phyloP scores from a whole-genome alignment of 2,329 filamentous ascomycete genomes.

The Clarireedia sp. region DNA sequence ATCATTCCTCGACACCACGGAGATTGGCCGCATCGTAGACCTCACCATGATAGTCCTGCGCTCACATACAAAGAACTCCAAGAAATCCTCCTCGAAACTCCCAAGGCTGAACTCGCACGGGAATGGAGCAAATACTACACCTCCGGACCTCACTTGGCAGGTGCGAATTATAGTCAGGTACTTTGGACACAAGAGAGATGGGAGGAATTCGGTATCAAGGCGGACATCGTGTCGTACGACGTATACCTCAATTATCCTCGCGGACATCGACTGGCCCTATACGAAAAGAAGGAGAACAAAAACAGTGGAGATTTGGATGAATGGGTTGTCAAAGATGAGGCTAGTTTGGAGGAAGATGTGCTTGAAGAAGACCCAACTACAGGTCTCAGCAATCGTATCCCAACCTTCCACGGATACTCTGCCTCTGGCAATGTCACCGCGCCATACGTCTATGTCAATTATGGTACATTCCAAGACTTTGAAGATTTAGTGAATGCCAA shows the following conservation, averaged over 20 bases:
- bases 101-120: constrained; percentile 46
- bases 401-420: constrained; percentile 92
- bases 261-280: constrained; percentile 59
- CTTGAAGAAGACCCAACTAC: constrained; percentile 77
- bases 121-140: constrained; percentile 78
- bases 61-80: constrained; percentile 45
- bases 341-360: constrained; percentile 75
- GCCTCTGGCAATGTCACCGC: constrained; percentile 87
- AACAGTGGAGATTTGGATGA: constrained; percentile 34
- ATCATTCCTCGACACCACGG: constrained; percentile 30
- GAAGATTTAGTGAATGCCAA: constrained; percentile 72
- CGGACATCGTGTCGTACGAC: constrained; percentile 62
- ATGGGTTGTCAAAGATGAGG: constrained; percentile 69
- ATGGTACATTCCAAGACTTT: constrained; percentile 79
- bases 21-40: constrained; percentile 29
- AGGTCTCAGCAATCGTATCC: constrained; percentile 62
- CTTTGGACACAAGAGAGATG: constrained; percentile 66
- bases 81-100: constrained; percentile 49
- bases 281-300: constrained; percentile 40
- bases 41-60: constrained; percentile 9
- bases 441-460: constrained; percentile 82
- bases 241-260: constrained; percentile 72
- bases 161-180: constrained; percentile 67
- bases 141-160: constrained; percentile 65
- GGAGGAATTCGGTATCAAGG: constrained; percentile 61